Evolutionary conservation across 257 asterid genomes (phyloP), one percentile per base, ranked within the genome.

Genomic region (Eucommia ulmoides): DNA sequence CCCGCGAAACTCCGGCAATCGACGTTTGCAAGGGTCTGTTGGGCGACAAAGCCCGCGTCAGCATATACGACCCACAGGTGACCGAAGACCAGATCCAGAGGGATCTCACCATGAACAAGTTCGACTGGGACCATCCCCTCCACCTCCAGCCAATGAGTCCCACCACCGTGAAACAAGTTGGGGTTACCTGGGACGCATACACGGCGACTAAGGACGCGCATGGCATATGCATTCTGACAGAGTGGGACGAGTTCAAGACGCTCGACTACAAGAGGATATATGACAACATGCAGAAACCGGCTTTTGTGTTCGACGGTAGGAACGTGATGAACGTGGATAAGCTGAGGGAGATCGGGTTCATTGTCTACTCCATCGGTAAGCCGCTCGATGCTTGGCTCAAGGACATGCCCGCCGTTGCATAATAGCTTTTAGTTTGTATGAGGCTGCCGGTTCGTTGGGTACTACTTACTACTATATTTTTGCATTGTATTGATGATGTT

Each of bases 61-160:
- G 95, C 84, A 84, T 84, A 50, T 84, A 79, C 3, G 95, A 84
- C 45, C 95, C 95, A 17, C 95, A 81, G 66, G 95, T 84, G 45
- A 71, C 77, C 0, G 93, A 81, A 61, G 95, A 84, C 58, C 95
- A 84, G 62, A 79, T 84, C 69, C 93, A 84, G 68, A 68, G 93
- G 52, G 95, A 84, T 65, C 93, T 84, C n/a, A 54, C 81, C 2
- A 70, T 84, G 95, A 81, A 81, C 52, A 75, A 80, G 58, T 84
- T 81, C 45, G 95, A 84, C 29, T 84, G 95, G 95, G 95, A 84
- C 63, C 95, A 84, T 53, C 95, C 94, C 20, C 88, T 78, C 15
- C 93, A 81, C 59, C 94, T 84, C 55, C 94, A 84, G 67, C 94
- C 94, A 1, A 76, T 74, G 83, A 84, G 95, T 55, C 95, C 93